These are phyloP conservation scores for Gossypium sturtianum DNA, from an alignment of 345 rosid species.

Conservation along the genomic window DNA sequence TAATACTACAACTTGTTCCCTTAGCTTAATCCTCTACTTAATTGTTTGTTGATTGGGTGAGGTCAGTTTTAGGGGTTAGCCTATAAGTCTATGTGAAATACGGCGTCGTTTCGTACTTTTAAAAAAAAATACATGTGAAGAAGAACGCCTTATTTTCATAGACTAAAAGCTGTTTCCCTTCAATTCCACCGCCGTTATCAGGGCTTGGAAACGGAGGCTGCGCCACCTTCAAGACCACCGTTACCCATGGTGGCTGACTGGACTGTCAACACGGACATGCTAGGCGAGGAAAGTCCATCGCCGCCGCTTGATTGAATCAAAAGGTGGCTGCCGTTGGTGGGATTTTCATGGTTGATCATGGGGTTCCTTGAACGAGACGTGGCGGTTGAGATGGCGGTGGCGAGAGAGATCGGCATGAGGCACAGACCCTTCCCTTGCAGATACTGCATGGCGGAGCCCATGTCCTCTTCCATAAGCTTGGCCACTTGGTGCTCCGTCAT, in stretches of 20 bases:
- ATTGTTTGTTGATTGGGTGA: not conserved
- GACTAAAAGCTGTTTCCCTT: not conserved
- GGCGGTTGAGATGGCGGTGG: constrained; percentile 80
- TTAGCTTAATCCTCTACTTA: too few species aligned
- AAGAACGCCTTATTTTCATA: not conserved
- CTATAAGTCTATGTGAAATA: not conserved
- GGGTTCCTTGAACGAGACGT: constrained; percentile 45
- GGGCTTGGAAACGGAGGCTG: constrained; percentile 54
- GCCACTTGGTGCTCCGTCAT: constrained; percentile 86
- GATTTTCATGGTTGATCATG: constrained; percentile 5
- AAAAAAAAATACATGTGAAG: too few species aligned
- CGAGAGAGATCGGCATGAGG: constrained; percentile 91
- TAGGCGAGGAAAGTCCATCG: constrained; percentile 63
- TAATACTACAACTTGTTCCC: not conserved
- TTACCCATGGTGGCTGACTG: constrained; percentile 58
- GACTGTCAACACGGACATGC: constrained; percentile 63
- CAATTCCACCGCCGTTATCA: constrained; percentile 26
- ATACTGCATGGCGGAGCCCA: constrained; percentile 99
- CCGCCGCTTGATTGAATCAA: constrained; percentile 37
- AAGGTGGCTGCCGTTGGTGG: not conserved
- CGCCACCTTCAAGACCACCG: constrained; percentile 26
- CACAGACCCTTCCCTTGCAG: constrained; percentile 96
- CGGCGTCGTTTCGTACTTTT: not conserved
- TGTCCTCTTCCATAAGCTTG: constrained; percentile 92
- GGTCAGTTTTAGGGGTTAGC: constrained; percentile 7